Percentiles rank a stretch among this genome's conserved stretches.
phyloP scores from a whole-genome alignment of 1,284 basidiomycete species.

The Pisolithus thermaeus region DNA sequence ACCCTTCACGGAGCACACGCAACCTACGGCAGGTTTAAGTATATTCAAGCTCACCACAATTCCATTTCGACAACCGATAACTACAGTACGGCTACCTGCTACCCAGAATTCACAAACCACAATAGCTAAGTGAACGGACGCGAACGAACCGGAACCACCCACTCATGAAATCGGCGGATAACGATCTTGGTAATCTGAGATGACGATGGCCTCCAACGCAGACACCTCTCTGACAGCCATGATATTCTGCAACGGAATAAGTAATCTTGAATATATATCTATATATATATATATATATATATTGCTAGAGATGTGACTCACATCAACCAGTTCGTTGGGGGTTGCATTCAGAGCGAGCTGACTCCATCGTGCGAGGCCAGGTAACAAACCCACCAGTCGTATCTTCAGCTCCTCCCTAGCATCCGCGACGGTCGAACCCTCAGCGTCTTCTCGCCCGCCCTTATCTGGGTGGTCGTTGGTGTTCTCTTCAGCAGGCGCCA shows the following conservation, averaged over 20 bases:
- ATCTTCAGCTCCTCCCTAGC: conserved; percentile 43
- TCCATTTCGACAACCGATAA: too few relatives aligned
- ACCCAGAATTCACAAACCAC: too few relatives aligned
- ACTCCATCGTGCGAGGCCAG: conserved; percentile 74
- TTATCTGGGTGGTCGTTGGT: conserved; percentile 13
- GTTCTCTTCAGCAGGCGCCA: conserved; percentile 14
- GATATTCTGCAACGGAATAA: conserved; percentile 28
- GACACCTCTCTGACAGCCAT: conserved; percentile 39
- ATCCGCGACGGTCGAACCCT: conserved; percentile 7
- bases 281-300: neutral
- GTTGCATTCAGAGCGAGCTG: conserved; percentile 62
- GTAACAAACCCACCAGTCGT: conserved; percentile 70
- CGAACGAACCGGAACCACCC: too few relatives aligned
- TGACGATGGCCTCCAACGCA: conserved; percentile 44
- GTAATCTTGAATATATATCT: neutral
- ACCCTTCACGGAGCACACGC: too few relatives aligned
- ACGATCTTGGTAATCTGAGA: conserved; percentile 35
- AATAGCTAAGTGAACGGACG: too few relatives aligned
- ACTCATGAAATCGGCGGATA: conserved; percentile 22
- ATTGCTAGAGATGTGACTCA: conserved; percentile 33
- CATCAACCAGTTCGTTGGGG: conserved; percentile 83
- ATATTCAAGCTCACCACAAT: too few relatives aligned
- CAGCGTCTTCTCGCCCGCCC: conserved; percentile 12
- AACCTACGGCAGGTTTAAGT: too few relatives aligned
- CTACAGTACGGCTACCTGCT: too few relatives aligned